These are phyloP conservation scores for Aspergillus luchuensis DNA, from an alignment of 2,329 filamentous ascomycete genomes.

Conservation along the genomic window DNA sequence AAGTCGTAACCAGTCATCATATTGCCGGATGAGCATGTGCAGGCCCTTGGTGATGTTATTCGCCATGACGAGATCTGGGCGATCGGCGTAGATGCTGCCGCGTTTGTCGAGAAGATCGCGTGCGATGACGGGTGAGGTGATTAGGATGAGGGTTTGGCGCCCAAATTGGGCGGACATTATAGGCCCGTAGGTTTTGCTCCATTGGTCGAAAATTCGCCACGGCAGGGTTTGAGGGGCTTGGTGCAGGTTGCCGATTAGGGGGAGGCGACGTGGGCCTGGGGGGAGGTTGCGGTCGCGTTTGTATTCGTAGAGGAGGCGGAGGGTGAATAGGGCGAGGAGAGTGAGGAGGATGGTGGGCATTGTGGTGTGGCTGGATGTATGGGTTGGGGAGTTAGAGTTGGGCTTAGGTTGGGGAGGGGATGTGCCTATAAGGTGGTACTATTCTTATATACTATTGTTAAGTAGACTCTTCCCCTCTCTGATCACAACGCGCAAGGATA, in stretches of 20 bases:
- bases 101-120: constrained; percentile 59
- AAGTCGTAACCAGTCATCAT: constrained; percentile 42
- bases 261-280: constrained; percentile 32
- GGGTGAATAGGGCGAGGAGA: constrained; percentile 6
- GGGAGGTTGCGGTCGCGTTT: constrained; percentile 23
- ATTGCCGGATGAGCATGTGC: constrained; percentile 47
- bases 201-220: constrained; percentile 33
- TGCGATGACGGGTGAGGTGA: constrained; percentile 54
- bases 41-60: constrained; percentile 48
- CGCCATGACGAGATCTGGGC: constrained; percentile 54
- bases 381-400: too few species aligned
- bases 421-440: not conserved
- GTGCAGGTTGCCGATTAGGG: constrained; percentile 38
- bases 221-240: constrained; percentile 28
- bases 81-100: constrained; percentile 54
- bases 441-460: not conserved
- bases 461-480: too few species aligned
- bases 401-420: too few species aligned
- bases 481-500: too few species aligned
- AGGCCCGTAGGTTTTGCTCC: constrained; percentile 38
- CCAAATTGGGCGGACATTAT: constrained; percentile 37
- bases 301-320: constrained; percentile 17
- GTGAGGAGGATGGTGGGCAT: not conserved
- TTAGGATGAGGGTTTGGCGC: constrained; percentile 36
- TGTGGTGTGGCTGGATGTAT: not conserved